Conservation (phyloP, 768 basidiomycete species). For the Agrocybe chaxingu region DNA sequence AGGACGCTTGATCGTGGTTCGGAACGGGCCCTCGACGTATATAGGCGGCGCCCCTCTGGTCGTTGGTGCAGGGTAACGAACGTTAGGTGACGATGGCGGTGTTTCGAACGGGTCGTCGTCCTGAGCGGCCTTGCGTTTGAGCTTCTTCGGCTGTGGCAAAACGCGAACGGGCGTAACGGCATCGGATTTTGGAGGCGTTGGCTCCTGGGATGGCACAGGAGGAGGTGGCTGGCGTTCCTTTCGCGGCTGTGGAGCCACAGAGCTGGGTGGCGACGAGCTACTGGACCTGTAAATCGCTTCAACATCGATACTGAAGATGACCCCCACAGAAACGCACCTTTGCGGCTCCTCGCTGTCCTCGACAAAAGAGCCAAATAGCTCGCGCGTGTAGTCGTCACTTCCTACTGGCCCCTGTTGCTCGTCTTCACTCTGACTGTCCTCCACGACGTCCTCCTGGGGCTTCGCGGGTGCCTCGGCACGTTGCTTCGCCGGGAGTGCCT, state of each 20-base stretch:
- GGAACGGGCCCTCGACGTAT: constrained; percentile 27
- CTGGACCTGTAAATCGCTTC: constrained; percentile 5
- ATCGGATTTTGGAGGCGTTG: constrained; percentile 3
- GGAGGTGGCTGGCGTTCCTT: background rate
- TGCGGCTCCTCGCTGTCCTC: constrained; percentile 10
- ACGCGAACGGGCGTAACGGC: background rate
- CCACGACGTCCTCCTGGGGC: background rate
- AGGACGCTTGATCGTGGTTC: constrained; percentile 19
- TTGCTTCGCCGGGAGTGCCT: background rate
- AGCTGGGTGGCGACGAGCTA: background rate
- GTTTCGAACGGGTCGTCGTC: constrained; percentile 14
- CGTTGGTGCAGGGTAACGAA: constrained; percentile 3
- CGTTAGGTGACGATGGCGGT: constrained; percentile 4
- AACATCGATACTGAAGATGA: background rate
- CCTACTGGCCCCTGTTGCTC: constrained; percentile 1
- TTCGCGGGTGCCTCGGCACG: too few species aligned
- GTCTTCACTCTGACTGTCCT: background rate
- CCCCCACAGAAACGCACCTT: background rate
- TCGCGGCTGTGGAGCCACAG: background rate
- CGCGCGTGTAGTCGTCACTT: constrained; percentile 10
- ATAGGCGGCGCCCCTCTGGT: constrained; percentile 11
- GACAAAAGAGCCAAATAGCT: constrained; percentile 10
- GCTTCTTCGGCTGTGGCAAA: background rate
- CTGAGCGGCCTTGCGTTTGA: constrained; percentile 1
- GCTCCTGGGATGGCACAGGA: constrained; percentile 4